A percentile compares a stretch with the other conserved stretches of the same genome.
Conservation (phyloP, 805 yeast species). For the Candida oleophila region DNA sequence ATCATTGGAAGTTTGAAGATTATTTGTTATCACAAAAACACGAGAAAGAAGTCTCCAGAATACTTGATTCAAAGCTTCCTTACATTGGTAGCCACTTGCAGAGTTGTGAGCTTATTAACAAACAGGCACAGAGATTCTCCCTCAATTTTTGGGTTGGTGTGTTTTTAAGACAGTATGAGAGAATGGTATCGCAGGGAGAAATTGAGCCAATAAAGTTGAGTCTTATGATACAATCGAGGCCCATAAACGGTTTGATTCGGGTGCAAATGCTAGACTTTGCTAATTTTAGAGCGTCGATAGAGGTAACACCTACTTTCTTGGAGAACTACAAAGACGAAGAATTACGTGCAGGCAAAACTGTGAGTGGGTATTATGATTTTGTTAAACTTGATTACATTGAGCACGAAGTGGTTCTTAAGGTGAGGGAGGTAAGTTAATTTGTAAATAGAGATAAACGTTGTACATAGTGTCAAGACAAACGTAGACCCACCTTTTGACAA, state of each 20-base stretch:
- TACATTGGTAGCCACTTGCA: slow-evolving; percentile 30
- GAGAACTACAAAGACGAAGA: slow-evolving; percentile 18
- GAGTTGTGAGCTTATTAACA: slow-evolving; percentile 26
- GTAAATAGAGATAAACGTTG: background rate
- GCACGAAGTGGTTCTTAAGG: slow-evolving; percentile 24
- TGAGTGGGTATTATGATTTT: slow-evolving; percentile 19
- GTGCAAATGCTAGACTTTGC: slow-evolving; percentile 28
- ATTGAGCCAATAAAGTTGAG: slow-evolving; percentile 21
- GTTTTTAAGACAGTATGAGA: slow-evolving; percentile 29
- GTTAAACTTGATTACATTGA: slow-evolving; percentile 34
- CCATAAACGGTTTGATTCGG: slow-evolving; percentile 23
- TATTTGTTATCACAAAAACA: slow-evolving; percentile 8
- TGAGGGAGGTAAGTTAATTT: background rate
- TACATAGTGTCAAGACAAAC: background rate
- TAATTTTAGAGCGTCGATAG: slow-evolving; percentile 19
- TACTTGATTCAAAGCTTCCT: slow-evolving; percentile 4
- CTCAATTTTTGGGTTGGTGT: slow-evolving; percentile 37
- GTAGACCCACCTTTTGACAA: no score
- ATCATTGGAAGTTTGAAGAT: slow-evolving; percentile 67
- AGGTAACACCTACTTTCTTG: slow-evolving; percentile 18
- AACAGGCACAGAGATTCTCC: slow-evolving; percentile 22
- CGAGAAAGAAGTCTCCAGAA: background rate
- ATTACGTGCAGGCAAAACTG: slow-evolving; percentile 20
- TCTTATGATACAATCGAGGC: slow-evolving; percentile 20
- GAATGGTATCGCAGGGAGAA: slow-evolving; percentile 13